Conservation (phyloP, 2,329 filamentous ascomycete species). For the Calonectria pauciramosa region DNA sequence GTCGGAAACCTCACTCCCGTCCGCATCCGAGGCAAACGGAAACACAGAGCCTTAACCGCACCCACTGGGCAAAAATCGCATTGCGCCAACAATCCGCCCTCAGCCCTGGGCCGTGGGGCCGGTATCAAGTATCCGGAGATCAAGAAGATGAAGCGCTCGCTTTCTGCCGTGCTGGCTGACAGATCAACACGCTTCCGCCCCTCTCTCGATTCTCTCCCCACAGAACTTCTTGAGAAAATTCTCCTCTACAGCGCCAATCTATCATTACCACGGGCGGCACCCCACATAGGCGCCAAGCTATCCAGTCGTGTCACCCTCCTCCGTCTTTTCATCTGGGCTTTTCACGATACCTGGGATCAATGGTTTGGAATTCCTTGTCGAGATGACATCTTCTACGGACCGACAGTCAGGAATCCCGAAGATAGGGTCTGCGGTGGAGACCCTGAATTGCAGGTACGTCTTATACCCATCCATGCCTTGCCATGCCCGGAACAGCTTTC, state of each 20-base stretch:
- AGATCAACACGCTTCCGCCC: conserved; percentile 43
- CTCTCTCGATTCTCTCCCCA: conserved; percentile 57
- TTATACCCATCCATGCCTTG: neutral
- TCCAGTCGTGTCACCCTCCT: conserved; percentile 56
- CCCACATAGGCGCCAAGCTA: conserved; percentile 60
- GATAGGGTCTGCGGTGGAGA: conserved; percentile 50
- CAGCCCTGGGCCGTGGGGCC: conserved; percentile 9
- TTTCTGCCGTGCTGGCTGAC: conserved; percentile 48
- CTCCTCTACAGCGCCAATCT: conserved; percentile 65
- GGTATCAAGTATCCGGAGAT: conserved; percentile 7
- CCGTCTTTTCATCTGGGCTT: conserved; percentile 53
- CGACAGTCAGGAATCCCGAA: conserved; percentile 17
- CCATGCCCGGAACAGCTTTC: neutral
- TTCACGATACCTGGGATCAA: conserved; percentile 55
- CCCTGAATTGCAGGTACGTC: conserved; percentile 59
- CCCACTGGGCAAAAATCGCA: neutral
- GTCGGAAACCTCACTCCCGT: conserved; percentile 65
- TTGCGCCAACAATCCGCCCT: conserved; percentile 23
- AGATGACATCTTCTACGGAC: conserved; percentile 31
- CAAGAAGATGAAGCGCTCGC: conserved; percentile 47
- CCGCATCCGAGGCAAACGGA: conserved; percentile 64
- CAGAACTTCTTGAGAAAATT: conserved; percentile 68
- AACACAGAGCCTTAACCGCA: conserved; percentile 55
- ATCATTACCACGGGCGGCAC: conserved; percentile 60
- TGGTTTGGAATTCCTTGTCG: conserved; percentile 50